Conservation (phyloP, 1,284 basidiomycete genomes). For the Ganoderma multipileum region DNA sequence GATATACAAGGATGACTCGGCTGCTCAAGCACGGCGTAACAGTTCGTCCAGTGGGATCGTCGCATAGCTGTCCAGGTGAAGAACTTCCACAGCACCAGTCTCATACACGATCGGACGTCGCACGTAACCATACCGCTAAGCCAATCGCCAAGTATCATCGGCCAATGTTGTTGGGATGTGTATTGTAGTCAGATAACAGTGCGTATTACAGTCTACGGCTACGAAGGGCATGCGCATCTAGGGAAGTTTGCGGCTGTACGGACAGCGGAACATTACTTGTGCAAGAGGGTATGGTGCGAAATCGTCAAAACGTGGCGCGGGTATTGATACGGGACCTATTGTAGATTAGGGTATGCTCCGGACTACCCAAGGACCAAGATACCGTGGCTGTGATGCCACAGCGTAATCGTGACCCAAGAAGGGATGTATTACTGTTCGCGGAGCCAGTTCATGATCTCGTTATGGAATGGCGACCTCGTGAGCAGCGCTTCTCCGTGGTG, state of each 20-base stretch:
- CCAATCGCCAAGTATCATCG: not conserved
- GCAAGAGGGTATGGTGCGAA: not conserved
- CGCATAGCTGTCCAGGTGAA: not conserved
- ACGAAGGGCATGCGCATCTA: conserved; percentile 13
- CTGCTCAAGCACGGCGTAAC: not conserved
- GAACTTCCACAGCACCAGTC: not conserved
- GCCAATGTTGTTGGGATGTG: not conserved
- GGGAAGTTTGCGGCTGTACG: not conserved
- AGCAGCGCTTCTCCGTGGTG: conserved; percentile 79
- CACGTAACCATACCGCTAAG: not conserved
- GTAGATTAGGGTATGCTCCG: conserved; percentile 8
- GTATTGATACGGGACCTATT: conserved; percentile 19
- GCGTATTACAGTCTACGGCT: conserved; percentile 3
- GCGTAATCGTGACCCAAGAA: not conserved
- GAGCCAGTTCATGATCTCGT: conserved; percentile 73
- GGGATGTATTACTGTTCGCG: conserved; percentile 30
- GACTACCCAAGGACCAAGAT: not conserved
- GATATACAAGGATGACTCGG: not conserved
- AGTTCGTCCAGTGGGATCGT: too few relatives aligned
- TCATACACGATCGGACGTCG: not conserved
- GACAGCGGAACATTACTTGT: not conserved
- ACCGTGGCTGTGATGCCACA: not conserved
- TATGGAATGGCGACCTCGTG: conserved; percentile 58
- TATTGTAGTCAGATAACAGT: not conserved
- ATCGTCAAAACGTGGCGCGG: conserved; percentile 5